These are phyloP conservation scores for Luzula sylvatica DNA, from an alignment of 176 grass and related monocot genomes.

Conservation along the genomic window DNA sequence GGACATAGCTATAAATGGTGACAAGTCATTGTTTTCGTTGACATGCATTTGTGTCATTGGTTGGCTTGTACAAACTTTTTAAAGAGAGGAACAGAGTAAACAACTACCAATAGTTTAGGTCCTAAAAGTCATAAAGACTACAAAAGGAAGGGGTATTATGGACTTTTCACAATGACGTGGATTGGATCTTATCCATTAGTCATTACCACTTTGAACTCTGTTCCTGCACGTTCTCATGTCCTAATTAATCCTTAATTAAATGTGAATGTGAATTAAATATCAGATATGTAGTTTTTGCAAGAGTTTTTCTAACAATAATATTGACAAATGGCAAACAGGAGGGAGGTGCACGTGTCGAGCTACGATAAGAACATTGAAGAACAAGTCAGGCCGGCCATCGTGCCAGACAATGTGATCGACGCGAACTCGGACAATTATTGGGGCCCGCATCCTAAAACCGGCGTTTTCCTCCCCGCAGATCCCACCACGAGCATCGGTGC, in stretches of 20 bases:
- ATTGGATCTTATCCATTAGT: slow-evolving; percentile 20
- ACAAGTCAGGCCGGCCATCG: slow-evolving; percentile 47
- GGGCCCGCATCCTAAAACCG: slow-evolving; percentile 72
- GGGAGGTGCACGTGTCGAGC: slow-evolving; percentile 52
- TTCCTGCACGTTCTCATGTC: too few relatives aligned
- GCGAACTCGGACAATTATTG: slow-evolving; percentile 69
- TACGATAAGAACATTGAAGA: slow-evolving; percentile 99
- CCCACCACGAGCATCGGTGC: not conserved
- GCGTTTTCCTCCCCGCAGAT: slow-evolving; percentile 67
- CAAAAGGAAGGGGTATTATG: not conserved
- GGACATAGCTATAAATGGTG: too few relatives aligned
- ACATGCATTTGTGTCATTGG: too few relatives aligned
- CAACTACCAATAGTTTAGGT: not conserved
- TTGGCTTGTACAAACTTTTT: too few relatives aligned
- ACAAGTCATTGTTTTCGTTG: too few relatives aligned
- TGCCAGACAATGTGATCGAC: slow-evolving; percentile 93
- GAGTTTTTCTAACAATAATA: too few relatives aligned
- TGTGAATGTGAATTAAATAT: too few relatives aligned
- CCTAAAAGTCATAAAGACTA: not conserved
- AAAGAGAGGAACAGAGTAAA: too few relatives aligned
- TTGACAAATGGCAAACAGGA: slow-evolving; percentile 23
- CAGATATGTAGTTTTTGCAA: too few relatives aligned
- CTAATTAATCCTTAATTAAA: too few relatives aligned
- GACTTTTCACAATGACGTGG: not conserved
- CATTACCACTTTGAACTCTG: too few relatives aligned